phyloP scores from a whole-genome alignment of 257 asterid genomes.

The Nicotiana knightiana region DNA sequence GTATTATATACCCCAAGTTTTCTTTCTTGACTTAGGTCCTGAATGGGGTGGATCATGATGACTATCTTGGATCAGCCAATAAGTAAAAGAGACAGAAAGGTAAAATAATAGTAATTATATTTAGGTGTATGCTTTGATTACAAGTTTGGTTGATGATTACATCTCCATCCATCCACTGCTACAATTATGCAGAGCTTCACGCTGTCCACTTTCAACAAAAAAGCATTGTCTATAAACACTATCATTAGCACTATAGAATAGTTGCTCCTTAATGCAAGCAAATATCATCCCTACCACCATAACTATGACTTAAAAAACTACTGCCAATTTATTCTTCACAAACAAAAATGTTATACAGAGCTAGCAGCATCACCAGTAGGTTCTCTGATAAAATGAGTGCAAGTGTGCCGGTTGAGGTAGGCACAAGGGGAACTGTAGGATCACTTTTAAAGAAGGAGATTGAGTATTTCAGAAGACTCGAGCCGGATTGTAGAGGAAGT shows the following conservation, averaged over 20 bases:
- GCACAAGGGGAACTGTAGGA: constrained; percentile 80
- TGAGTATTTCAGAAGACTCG: constrained; percentile 50
- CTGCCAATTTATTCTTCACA: too few species aligned
- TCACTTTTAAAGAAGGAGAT: constrained; percentile 80
- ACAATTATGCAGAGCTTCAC: constrained; percentile 21
- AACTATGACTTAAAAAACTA: background rate
- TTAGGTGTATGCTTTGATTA: constrained; percentile 13
- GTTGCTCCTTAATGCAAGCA: constrained; percentile 21
- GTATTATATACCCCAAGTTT: background rate
- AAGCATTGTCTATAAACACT: constrained; percentile 12
- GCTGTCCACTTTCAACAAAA: constrained; percentile 24
- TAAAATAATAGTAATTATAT: background rate
- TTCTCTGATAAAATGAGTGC: constrained; percentile 31
- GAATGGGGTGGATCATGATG: background rate
- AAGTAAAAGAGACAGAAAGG: constrained; percentile 12
- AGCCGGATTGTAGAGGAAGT: background rate
- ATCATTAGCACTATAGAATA: constrained; percentile 12
- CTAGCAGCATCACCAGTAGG: background rate
- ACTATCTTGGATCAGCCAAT: constrained; percentile 3
- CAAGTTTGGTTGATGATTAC: constrained; percentile 22
- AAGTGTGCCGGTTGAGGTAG: constrained; percentile 40
- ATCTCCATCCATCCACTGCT: constrained; percentile 15
- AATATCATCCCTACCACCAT: background rate
- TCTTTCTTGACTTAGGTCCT: background rate
- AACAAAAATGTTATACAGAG: constrained; percentile 14